phyloP scores from a whole-genome alignment of 2,329 filamentous ascomycete genomes.

The Sclerotinia trifoliorum region DNA sequence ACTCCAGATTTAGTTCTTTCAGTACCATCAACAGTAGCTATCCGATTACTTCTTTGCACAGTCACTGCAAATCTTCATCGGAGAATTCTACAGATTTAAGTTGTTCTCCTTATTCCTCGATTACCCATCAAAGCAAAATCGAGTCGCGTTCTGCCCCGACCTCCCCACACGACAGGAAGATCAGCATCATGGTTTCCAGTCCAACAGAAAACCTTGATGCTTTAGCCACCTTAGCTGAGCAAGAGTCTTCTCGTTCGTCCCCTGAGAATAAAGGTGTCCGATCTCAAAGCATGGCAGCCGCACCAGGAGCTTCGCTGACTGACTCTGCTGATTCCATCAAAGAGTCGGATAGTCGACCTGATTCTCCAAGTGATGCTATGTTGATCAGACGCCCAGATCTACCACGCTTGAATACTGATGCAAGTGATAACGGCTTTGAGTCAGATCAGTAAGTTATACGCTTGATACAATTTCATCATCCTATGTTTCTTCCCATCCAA shows the following conservation, averaged over 20 bases:
- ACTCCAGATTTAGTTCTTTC: constrained; percentile 40
- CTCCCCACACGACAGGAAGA: constrained; percentile 13
- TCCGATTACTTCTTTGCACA: constrained; percentile 5
- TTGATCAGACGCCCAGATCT: constrained; percentile 36
- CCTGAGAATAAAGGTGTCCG: constrained; percentile 10
- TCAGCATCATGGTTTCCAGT: constrained; percentile 25
- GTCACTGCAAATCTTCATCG: constrained; percentile 1
- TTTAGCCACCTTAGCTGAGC: constrained; percentile 34
- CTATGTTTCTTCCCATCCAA: background rate
- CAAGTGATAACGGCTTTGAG: constrained; percentile 23
- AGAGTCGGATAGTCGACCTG: constrained; percentile 20
- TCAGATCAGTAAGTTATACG: constrained; percentile 30
- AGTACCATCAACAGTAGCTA: constrained; percentile 36
- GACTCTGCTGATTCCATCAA: background rate
- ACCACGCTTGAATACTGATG: constrained; percentile 31
- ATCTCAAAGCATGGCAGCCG: constrained; percentile 15
- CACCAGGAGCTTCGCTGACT: background rate
- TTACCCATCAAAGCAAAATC: background rate
- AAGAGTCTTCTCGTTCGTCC: constrained; percentile 21
- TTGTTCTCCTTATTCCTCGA: background rate
- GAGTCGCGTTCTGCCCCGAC: constrained; percentile 14
- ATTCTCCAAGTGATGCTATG: constrained; percentile 40
- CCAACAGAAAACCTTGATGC: constrained; percentile 33
- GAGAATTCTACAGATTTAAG: constrained; percentile 6
- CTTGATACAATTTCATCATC: background rate